Base-by-base conservation (phyloP, 2,329 filamentous ascomycete genomes). In the Neoarthrinium moseri region DNA sequence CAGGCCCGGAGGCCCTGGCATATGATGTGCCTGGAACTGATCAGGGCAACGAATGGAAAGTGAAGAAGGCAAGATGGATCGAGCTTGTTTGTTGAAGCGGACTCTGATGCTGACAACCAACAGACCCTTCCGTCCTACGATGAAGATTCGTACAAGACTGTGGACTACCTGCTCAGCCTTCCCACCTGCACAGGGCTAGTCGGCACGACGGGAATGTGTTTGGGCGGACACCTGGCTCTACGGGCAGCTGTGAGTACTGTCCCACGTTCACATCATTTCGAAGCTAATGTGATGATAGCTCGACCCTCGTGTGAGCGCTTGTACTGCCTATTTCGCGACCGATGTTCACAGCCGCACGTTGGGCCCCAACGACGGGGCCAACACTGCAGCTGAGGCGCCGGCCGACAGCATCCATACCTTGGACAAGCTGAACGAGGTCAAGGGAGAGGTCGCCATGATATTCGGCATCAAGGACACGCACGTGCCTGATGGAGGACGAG, bases 381-480 rank as follows among this genome's bases (percentile, higher is more conserved):
- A 79, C 65, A 64, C 67, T 37, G 72, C 73, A 22, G 38, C 61
- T 1, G 50, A 70, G 6, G 62, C 60, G 2, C 63, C 71, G 1
- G 53, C 59, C 20, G 50, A 58, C 55, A 75, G 71, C 57, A 66
- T 57, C 51, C 77, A 81, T 67, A 80, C 77, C 13, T 55, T 81
- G 46, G 77, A 80, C 60, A 68, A 57, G 44, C 65, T 89, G 13
- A 63, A 67, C 6, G 81, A 86, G 54, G 86, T 95, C 65, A 83
- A 83, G 61, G 87, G 82, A 13, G 91, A 96, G 66, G 70, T 94
- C 13, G 77, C 89, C 48, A 87, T 96, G 83, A 95, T 96, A 61
- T 95, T 95, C 63, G 91, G 91, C 43, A 87, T 95, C 67, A 84
- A 87, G 63, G 91, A 96, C 66, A 95, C 84, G 47, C 91, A 96